Evolutionary conservation across 2,329 filamentous ascomycete species (phyloP), one percentile per base, ranked within the genome.

Genomic region (Cladosporium sp.): DNA sequence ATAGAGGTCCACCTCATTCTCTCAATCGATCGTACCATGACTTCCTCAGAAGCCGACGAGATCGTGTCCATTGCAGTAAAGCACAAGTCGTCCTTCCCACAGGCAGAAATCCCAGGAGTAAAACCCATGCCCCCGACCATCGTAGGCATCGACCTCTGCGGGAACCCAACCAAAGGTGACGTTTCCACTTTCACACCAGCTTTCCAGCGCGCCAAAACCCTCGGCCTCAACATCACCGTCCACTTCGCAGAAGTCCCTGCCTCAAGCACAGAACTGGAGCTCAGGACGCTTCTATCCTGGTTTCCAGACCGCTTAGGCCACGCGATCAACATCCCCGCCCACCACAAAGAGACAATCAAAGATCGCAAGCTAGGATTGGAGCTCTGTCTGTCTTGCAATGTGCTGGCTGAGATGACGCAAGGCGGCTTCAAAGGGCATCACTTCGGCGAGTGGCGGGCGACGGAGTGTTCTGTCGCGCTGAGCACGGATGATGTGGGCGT

Each of bases 401-500:
- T 94, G 1, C 84, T 87, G 64, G 88, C 88, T 1, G 85, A 84
- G 64, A 85, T 94, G 84, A 85, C 88, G 52, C 75, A 78, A 1
- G 87, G 88, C 0, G 83, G 84, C 1, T 83, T 81, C 65, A 67
- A 81, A 59, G 85, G 85, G 51, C 90, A 94, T 72, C 90, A 94
- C 75, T 92, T 94, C 73, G 86, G 87, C 14, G 81, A 84, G 67
- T 94, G 90, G 90, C 74, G 76, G 47, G 77, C 82, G 5, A 80
- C 79, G 22, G 80, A 55, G 2, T 84, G 82, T 52, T 79, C 82
- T 3, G 80, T 93, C 45, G 84, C 85, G 4, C 75, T 93, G 47
- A 87, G 92, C 88, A 94, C 90, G 1, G 90, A 94, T 69, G 89
- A 94, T 67, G 87, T 93, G 9, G 90, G 89, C 1, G 84, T 94